phyloP scores from a whole-genome alignment of 257 asterid species.

The Paulownia fortunei region DNA sequence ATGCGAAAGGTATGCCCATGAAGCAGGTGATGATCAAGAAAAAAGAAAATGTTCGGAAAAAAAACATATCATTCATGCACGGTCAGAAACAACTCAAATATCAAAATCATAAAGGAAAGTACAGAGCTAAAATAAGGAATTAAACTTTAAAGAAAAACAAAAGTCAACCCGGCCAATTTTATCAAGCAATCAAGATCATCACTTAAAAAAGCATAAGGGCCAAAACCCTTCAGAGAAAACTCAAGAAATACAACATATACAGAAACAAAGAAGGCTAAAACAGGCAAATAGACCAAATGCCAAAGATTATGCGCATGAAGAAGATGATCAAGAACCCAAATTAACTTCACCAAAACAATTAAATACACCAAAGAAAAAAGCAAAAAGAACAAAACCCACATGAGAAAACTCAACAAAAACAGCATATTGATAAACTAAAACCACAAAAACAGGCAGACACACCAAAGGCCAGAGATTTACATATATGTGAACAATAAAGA shows the following conservation, averaged over 20 bases:
- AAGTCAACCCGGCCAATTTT: constrained; percentile 18
- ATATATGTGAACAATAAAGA: background rate
- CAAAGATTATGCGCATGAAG: too few relatives aligned
- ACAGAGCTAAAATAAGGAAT: background rate
- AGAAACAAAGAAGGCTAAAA: background rate
- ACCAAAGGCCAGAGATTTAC: background rate
- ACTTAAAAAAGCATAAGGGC: background rate
- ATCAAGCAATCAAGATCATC: constrained; percentile 19
- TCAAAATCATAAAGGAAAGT: background rate
- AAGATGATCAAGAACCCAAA: background rate
- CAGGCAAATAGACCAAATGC: background rate
- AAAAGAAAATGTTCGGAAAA: background rate
- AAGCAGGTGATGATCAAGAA: background rate
- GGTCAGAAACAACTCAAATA: too few relatives aligned
- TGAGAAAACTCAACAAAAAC: background rate
- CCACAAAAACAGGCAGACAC: background rate
- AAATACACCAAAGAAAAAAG: background rate
- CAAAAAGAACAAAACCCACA: background rate
- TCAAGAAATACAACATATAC: background rate
- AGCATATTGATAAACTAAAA: too few relatives aligned
- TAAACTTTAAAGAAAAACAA: background rate
- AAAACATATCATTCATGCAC: background rate
- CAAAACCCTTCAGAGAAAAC: constrained; percentile 17
- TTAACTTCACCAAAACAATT: background rate
- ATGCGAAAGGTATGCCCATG: background rate